phyloP scores from a whole-genome alignment of 352 stramenopile species.

The Phytophthora rubi region DNA sequence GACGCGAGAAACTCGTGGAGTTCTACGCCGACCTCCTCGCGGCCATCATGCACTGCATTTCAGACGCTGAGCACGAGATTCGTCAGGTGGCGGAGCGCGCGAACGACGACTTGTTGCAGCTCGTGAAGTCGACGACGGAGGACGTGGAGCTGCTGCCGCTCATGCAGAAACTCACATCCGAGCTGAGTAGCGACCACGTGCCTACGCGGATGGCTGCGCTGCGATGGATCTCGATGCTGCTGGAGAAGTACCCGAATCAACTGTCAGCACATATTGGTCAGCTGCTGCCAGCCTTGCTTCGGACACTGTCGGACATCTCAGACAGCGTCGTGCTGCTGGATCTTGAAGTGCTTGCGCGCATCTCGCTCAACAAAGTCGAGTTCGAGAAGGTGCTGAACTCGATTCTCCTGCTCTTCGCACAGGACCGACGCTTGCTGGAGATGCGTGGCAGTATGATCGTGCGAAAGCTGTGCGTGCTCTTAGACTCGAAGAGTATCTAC shows the following conservation, averaged over 20 bases:
- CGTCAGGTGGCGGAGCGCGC: constrained; percentile 96
- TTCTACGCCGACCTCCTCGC: constrained; percentile 97
- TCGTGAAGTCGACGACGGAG: constrained; percentile 93
- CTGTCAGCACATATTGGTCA: constrained; percentile 93
- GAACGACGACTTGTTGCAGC: constrained; percentile 95
- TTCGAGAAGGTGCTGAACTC: constrained; percentile 95
- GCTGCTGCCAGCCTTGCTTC: constrained; percentile 95
- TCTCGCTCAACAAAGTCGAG: constrained; percentile 92
- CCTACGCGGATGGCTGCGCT: constrained; percentile 95
- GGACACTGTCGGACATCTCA: constrained; percentile 95
- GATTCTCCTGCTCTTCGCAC: constrained; percentile 95
- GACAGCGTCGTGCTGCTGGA: constrained; percentile 98
- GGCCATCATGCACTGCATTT: constrained; percentile 98
- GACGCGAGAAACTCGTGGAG: constrained; percentile 93
- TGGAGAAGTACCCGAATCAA: constrained; percentile 96
- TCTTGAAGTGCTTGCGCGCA: constrained; percentile 95
- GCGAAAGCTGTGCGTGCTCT: constrained; percentile 97
- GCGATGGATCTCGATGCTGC: constrained; percentile 98
- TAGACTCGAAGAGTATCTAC: constrained; percentile 98
- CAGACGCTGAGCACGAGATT: constrained; percentile 96
- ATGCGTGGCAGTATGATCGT: constrained; percentile 98
- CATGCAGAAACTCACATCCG: constrained; percentile 94
- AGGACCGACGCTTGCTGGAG: constrained; percentile 89
- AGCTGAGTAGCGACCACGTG: constrained; percentile 96
- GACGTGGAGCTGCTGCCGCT: constrained; percentile 93